These are phyloP conservation scores for Punica granatum DNA, from an alignment of 345 rosid genomes.

Conservation along the genomic window DNA sequence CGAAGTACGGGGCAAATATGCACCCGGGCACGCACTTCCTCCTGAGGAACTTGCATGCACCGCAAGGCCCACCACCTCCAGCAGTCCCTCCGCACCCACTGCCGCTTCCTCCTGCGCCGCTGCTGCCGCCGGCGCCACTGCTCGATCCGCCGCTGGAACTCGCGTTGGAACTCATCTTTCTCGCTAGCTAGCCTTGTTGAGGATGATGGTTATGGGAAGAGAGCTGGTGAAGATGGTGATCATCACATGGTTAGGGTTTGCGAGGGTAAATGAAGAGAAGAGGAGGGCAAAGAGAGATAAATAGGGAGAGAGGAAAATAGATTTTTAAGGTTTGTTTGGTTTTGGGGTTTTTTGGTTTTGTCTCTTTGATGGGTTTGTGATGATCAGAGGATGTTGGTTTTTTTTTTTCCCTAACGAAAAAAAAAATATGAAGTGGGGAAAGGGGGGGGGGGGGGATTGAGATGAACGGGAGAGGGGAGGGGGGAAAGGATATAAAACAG, in stretches of 20 bases:
- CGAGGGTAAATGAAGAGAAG: constrained; percentile 7
- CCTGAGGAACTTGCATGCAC: constrained; percentile 85
- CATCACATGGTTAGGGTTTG: constrained; percentile 14
- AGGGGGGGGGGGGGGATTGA: background rate
- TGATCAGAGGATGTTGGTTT: constrained; percentile 6
- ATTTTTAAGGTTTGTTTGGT: constrained; percentile 20
- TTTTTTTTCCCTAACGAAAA: background rate
- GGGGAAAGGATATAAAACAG: constrained; percentile 9
- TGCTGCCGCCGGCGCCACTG: constrained; percentile 23
- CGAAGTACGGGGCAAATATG: constrained; percentile 83
- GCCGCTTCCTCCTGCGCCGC: constrained; percentile 19
- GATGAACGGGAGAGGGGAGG: constrained; percentile 1
- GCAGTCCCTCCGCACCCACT: constrained; percentile 1
- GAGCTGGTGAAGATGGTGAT: background rate
- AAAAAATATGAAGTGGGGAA: background rate
- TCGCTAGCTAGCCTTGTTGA: constrained; percentile 7
- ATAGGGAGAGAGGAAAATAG: constrained; percentile 4
- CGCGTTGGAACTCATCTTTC: constrained; percentile 51
- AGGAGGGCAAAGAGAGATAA: constrained; percentile 2
- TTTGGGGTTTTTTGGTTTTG: constrained; percentile 4
- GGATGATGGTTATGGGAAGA: background rate
- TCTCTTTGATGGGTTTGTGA: background rate
- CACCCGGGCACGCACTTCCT: constrained; percentile 77
- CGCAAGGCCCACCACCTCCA: constrained; percentile 54
- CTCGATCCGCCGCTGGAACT: constrained; percentile 24